These are phyloP conservation scores for Beauveria caledonica DNA, from an alignment of 2,329 filamentous ascomycete species.

Conservation along the genomic window DNA sequence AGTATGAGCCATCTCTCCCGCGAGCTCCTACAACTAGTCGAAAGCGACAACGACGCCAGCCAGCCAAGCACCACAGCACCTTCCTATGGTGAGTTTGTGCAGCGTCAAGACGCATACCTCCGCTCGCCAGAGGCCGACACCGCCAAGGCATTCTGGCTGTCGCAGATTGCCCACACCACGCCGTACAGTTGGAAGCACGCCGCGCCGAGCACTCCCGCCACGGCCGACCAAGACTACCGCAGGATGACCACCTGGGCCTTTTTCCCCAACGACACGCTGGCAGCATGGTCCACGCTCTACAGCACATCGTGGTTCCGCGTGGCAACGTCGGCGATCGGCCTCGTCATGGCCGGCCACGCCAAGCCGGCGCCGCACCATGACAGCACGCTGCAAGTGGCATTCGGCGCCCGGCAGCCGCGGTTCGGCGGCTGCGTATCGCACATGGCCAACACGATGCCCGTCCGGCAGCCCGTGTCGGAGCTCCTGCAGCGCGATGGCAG, in stretches of 20 bases:
- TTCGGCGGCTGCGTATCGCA: neutral
- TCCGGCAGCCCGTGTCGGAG: neutral
- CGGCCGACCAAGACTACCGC: neutral
- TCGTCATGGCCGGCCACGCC: neutral
- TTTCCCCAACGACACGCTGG: neutral
- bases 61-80: neutral
- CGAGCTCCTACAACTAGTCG: slow-evolving; percentile 9
- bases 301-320: slow-evolving; percentile 3
- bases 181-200: neutral
- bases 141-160: neutral
- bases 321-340: neutral
- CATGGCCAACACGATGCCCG: slow-evolving; percentile 4
- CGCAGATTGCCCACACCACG: neutral
- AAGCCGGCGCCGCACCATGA: neutral
- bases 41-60: neutral
- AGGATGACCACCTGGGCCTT: neutral
- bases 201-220: neutral
- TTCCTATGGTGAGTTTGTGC: slow-evolving; percentile 1
- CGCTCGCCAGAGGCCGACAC: neutral
- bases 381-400: neutral
- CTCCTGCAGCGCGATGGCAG: neutral
- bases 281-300: neutral
- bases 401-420: neutral
- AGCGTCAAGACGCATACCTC: neutral
- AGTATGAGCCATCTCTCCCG: slow-evolving; percentile 13